phyloP scores from a whole-genome alignment of 371 early-diverging fungal genomes.

The Actinomortierella ambigua region DNA sequence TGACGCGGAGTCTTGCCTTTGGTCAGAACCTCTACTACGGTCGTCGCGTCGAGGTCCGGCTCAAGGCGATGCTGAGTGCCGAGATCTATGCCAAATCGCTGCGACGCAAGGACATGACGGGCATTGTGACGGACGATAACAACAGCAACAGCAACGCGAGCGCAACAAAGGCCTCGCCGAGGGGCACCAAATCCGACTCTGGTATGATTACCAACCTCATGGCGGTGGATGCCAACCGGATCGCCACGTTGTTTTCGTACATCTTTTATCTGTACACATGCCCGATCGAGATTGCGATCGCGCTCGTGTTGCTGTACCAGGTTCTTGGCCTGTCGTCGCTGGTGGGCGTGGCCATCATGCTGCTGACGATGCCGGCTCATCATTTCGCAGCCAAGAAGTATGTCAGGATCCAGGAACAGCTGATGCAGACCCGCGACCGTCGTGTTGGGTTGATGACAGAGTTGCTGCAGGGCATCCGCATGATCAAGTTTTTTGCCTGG shows the following conservation, averaged over 20 bases:
- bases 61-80: slow-evolving; percentile 52
- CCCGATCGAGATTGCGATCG: slow-evolving; percentile 58
- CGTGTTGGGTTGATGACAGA: slow-evolving; percentile 63
- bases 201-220: slow-evolving; percentile 87
- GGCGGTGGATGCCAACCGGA: slow-evolving; percentile 75
- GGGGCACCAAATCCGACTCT: slow-evolving; percentile 39
- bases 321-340: slow-evolving; percentile 58
- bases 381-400: slow-evolving; percentile 59
- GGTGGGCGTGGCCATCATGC: slow-evolving; percentile 55
- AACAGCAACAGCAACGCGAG: no score
- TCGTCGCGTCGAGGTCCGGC: slow-evolving; percentile 55
- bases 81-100: slow-evolving; percentile 59
- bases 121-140: slow-evolving; percentile 31
- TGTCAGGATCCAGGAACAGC: slow-evolving; percentile 53
- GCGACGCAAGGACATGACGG: slow-evolving; percentile 54
- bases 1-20: slow-evolving; percentile 47
- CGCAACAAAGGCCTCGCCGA: no score
- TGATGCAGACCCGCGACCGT: slow-evolving; percentile 60
- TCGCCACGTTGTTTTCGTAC: slow-evolving; percentile 50
- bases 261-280: slow-evolving; percentile 57
- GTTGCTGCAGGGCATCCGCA: slow-evolving; percentile 66
- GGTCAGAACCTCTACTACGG: slow-evolving; percentile 53
- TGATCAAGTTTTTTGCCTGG: slow-evolving; percentile 75
- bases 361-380: slow-evolving; percentile 53
- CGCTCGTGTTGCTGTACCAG: slow-evolving; percentile 52